A percentile compares a stretch with the other conserved stretches of the same genome.
phyloP scores from a whole-genome alignment of 495 filamentous ascomycete species.

The Aspergillus diversus region DNA sequence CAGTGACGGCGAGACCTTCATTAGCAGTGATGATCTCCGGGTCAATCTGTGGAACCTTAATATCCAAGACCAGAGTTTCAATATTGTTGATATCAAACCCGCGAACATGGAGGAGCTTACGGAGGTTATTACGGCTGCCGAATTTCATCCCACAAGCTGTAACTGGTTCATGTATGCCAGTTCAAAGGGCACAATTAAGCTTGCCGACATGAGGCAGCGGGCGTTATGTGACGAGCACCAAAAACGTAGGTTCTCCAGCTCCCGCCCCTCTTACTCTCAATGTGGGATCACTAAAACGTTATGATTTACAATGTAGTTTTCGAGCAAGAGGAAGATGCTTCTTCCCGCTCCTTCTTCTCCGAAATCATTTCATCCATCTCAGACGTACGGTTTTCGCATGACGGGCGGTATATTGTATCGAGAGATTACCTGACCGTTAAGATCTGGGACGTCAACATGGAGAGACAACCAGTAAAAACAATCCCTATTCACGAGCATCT shows the following conservation, averaged over 20 bases:
- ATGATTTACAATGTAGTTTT: constrained; percentile 66
- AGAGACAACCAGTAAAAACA: constrained; percentile 93
- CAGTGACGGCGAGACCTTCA: constrained; percentile 98
- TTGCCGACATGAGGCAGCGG: constrained; percentile 96
- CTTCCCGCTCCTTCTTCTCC: constrained; percentile 97
- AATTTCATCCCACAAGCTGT: constrained; percentile 96
- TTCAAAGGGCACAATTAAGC: constrained; percentile 98
- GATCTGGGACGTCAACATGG: constrained; percentile 99
- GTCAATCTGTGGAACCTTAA: constrained; percentile 99
- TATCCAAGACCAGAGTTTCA: constrained; percentile 99
- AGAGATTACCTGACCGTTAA: constrained; percentile 98
- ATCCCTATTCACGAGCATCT: constrained; percentile 99
- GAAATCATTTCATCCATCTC: constrained; percentile 99
- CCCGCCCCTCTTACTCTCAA: not conserved
- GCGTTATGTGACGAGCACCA: constrained; percentile 94
- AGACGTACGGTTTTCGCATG: constrained; percentile 94
- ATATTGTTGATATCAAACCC: constrained; percentile 99
- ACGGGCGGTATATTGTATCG: constrained; percentile 95
- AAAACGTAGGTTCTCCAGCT: constrained; percentile 70
- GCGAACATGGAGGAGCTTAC: constrained; percentile 99
- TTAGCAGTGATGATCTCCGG: constrained; percentile 94
- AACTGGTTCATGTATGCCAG: constrained; percentile 99
- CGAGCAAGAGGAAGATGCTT: constrained; percentile 99
- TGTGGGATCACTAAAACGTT: constrained; percentile 17
- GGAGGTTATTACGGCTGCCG: constrained; percentile 96